These are phyloP conservation scores for Trichoderma oligosporum DNA, from an alignment of 2,329 filamentous ascomycete species.

Conservation along the genomic window DNA sequence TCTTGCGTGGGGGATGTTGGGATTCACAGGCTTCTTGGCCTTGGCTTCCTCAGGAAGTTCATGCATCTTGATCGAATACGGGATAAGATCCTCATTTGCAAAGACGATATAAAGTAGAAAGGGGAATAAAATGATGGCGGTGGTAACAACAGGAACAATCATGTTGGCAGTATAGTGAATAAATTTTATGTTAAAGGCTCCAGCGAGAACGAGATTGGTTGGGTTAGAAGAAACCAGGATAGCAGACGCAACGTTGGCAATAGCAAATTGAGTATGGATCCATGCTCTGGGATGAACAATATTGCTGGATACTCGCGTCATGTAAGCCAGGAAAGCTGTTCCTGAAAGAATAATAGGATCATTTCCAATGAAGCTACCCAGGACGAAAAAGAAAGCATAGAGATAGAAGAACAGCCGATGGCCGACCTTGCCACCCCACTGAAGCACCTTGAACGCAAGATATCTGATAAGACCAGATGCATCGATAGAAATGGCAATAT, in stretches of 20 bases:
- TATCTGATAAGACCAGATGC: conserved; percentile 69
- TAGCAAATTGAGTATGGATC: conserved; percentile 68
- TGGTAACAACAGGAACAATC: conserved; percentile 68
- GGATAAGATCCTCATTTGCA: conserved; percentile 59
- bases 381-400: conserved; percentile 65
- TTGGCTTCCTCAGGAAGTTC: conserved; percentile 57
- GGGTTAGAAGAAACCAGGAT: conserved; percentile 76
- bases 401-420: conserved; percentile 68
- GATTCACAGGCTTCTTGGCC: conserved; percentile 59
- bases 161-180: conserved; percentile 74
- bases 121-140: conserved; percentile 64
- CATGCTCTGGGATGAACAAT: conserved; percentile 68
- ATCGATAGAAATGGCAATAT: conserved; percentile 74
- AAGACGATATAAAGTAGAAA: conserved; percentile 69
- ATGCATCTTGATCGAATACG: conserved; percentile 63
- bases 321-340: conserved; percentile 71
- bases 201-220: conserved; percentile 70
- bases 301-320: conserved; percentile 71
- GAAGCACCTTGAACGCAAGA: conserved; percentile 65
- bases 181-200: conserved; percentile 68
- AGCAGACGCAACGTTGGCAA: conserved; percentile 70
- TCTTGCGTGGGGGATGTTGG: conserved; percentile 65
- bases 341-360: conserved; percentile 73
- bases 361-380: conserved; percentile 68
- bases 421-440: conserved; percentile 64